Evolutionary conservation across 2,329 filamentous ascomycete genomes (phyloP), one percentile per base, ranked within the genome.

Genomic region (Hymenoscyphus fructigenus): DNA sequence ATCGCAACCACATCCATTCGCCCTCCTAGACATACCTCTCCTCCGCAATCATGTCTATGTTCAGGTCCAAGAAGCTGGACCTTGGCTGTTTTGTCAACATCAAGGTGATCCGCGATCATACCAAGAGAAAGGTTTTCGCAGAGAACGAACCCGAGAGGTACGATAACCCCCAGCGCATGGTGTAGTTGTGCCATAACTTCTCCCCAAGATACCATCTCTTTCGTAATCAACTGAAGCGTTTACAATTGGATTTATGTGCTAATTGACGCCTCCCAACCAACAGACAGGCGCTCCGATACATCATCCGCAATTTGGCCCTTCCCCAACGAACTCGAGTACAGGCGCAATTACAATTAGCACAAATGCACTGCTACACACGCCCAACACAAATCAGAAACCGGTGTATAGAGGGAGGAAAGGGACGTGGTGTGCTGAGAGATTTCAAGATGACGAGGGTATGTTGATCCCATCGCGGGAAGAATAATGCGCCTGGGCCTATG

Each of bases 351-450:
- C 90, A 98, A 80, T 84, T 99, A 70, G 88, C 90, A 3, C 90
- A 96, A 80, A 97, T 98, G 94, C 93, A 97, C 82, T 88, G 87
- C 82, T 98, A 98, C 80, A 98, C 95, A 41, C 86, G 93, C 67
- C 88, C 92, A 65, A 97, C 94, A 59, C 93, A 97, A 83, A 93
- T 99, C 78, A 89, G 90, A 78, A 98, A 97, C 80, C 84, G 95
- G 71, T 99, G 95, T 81, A 89, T 96, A 61, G 85, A 94, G 77
- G 93, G 93, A 70, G 95, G 95, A n/a, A 93, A 92, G 77, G 90
- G 90, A 20, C 85, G 92, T 71, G 92, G 93, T 89, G 84, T 99
- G n/a, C 84, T 98, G 70, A 88, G 92, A 64, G 94, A 95, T 75
- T 99, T 99, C 75, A 92, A 93, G 79, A 85, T 99, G 84, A 88